phyloP scores from a whole-genome alignment of 1,284 basidiomycete species.

The Ustilago vetiveriae region DNA sequence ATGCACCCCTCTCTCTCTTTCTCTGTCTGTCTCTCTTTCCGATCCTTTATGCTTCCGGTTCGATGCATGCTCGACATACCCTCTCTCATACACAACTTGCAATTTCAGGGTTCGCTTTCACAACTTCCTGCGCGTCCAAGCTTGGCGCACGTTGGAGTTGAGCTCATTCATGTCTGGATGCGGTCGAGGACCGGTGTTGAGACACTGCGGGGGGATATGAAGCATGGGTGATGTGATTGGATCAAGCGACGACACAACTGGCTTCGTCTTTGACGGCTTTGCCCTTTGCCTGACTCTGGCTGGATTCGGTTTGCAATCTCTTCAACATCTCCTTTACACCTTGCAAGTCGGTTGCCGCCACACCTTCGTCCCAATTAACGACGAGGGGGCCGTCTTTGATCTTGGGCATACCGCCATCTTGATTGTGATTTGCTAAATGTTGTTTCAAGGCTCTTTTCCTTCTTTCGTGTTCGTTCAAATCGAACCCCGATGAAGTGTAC shows the following conservation, averaged over 20 bases:
- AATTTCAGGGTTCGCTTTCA: too few relatives aligned
- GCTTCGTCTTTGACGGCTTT: background rate
- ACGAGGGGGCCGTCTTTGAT: constrained; percentile 45
- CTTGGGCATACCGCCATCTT: constrained; percentile 14
- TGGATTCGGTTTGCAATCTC: too few relatives aligned
- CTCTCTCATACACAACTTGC: background rate
- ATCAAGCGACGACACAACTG: constrained; percentile 22
- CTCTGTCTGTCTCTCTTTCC: too few relatives aligned
- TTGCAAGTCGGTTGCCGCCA: constrained; percentile 22
- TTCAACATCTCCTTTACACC: constrained; percentile 32
- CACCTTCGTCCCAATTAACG: constrained; percentile 44
- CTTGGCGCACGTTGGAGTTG: too few relatives aligned
- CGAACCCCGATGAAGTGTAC: constrained; percentile 6
- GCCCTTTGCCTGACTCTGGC: too few relatives aligned
- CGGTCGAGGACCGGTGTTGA: too few relatives aligned
- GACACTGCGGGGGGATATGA: too few relatives aligned
- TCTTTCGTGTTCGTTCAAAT: constrained; percentile 18
- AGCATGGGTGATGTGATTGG: too few relatives aligned
- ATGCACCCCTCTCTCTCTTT: background rate
- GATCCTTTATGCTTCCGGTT: too few relatives aligned
- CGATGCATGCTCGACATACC: too few relatives aligned
- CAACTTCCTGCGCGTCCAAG: too few relatives aligned
- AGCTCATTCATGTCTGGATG: too few relatives aligned
- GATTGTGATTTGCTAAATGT: constrained; percentile 1
- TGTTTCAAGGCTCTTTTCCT: constrained; percentile 3